Evolutionary conservation across 2,329 filamentous ascomycete genomes (phyloP), one percentile per base, ranked within the genome.

Genomic region (Colletotrichum filicis): DNA sequence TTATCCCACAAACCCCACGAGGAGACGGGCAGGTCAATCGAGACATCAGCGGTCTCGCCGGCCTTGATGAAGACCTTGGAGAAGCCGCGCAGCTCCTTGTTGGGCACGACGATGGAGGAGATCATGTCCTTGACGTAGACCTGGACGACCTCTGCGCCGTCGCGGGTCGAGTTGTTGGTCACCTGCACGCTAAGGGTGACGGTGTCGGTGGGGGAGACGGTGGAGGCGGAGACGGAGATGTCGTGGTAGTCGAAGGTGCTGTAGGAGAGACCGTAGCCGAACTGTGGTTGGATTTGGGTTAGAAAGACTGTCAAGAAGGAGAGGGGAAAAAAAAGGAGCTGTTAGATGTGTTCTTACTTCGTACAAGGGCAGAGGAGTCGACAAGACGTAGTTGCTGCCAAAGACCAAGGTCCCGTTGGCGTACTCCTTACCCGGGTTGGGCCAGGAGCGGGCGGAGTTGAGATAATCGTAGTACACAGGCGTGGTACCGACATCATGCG

Each of bases 391-490:
- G 76, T 89, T 89, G 77, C 87, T 89, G 1, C 91, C 91, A 76
- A 93, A 93, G 3, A 86, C 82, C 60, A 93, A 80, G 0, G 89
- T 91, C 1, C 91, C 91, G 72, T 93, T 91, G 2, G 83, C 79
- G 66, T 87, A 83, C 1, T 86, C 81, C 0, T 82, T 80, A 0
- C 92, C 92, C 0, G 89, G 85, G 53, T 90, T 87, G 7, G 86
- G 85, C 26, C 79, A 84, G 19, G 82, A 79, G 4, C 92, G 88
- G 0, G 88, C 92, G 0, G 90, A 92, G 82, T 94, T 94, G 58
- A 92, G 83, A 80, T 93, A 92, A 78, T 94, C 92, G 79, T 94
- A 94, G 84, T 92, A 94, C 64, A 92, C 86, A 0, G 93, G 93
- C 0, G 91, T 84, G 1, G 90, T 91, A 28, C 92, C 92, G 19